Percentiles rank a stretch among this genome's conserved stretches.
phyloP scores from a whole-genome alignment of 2,329 filamentous ascomycete species.

The Leptosphaerulina australis region DNA sequence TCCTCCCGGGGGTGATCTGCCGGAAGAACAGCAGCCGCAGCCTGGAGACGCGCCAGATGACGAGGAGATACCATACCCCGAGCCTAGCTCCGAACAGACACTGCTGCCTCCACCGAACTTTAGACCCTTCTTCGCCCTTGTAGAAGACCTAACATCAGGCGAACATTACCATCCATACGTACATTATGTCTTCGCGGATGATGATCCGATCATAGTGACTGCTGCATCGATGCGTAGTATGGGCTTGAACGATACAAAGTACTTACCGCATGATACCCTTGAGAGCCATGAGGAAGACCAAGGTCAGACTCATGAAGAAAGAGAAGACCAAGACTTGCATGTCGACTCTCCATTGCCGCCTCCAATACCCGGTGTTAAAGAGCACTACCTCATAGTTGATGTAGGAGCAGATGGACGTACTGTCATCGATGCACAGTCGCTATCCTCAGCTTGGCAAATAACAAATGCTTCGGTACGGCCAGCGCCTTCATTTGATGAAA shows the following conservation, averaged over 20 bases:
- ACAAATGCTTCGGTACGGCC: conserved; percentile 59
- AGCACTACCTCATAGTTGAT: conserved; percentile 65
- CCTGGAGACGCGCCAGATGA: conserved; percentile 32
- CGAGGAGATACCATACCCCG: conserved; percentile 43
- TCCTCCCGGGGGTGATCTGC: conserved; percentile 27
- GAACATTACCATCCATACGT: conserved; percentile 83
- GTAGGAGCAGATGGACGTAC: conserved; percentile 54
- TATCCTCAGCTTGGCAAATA: conserved; percentile 76
- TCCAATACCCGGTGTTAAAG: conserved; percentile 54
- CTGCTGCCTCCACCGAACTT: conserved; percentile 61
- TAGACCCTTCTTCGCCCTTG: conserved; percentile 81
- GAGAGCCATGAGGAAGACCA: conserved; percentile 29
- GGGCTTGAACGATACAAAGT: conserved; percentile 54
- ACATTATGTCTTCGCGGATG: conserved; percentile 92
- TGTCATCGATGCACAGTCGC: conserved; percentile 72
- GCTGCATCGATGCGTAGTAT: conserved; percentile 65
- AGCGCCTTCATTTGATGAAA: conserved; percentile 68
- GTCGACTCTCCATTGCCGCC: conserved; percentile 54
- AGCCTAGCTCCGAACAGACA: conserved; percentile 41
- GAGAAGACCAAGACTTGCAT: conserved; percentile 32
- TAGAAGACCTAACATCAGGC: conserved; percentile 75
- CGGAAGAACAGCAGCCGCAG: conserved; percentile 24
- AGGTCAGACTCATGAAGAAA: conserved; percentile 28
- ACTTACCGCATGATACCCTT: conserved; percentile 35
- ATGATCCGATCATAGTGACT: conserved; percentile 79